A percentile compares a stretch with the other conserved stretches of the same genome.
Evolutionary conservation across 2,329 filamentous ascomycete species (phyloP).

Genomic region (Exophiala oligosperma): DNA sequence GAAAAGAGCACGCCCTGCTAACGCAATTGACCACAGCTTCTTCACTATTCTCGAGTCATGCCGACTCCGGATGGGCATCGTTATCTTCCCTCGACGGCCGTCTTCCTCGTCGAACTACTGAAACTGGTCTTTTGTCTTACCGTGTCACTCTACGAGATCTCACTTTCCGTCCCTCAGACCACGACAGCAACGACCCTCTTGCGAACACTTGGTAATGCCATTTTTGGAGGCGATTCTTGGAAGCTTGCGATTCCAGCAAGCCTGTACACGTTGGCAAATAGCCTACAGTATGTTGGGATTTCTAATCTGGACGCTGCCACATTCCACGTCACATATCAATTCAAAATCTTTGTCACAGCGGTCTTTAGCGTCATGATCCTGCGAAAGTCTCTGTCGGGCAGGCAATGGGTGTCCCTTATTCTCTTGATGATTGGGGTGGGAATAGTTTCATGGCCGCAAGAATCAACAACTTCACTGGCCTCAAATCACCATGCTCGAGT

Average conservation of each 20-base stretch:
- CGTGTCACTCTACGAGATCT: conserved; percentile 84
- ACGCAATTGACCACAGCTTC: conserved; percentile 57
- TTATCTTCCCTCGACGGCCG: conserved; percentile 90
- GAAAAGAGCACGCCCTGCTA: conserved; percentile 4
- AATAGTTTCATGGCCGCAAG: conserved; percentile 76
- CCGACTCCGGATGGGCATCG: conserved; percentile 77
- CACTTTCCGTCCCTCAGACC: conserved; percentile 71
- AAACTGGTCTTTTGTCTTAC: conserved; percentile 85
- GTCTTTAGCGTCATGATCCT: conserved; percentile 81
- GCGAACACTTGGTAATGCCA: conserved; percentile 72
- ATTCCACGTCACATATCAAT: conserved; percentile 89
- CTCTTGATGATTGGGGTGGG: conserved; percentile 79
- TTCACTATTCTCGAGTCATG: conserved; percentile 96
- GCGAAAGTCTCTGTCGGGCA: conserved; percentile 65
- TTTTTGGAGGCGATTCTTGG: conserved; percentile 92
- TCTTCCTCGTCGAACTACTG: conserved; percentile 89
- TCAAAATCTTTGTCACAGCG: conserved; percentile 90
- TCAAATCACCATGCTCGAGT: conserved; percentile 57
- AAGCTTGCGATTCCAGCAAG: conserved; percentile 86
- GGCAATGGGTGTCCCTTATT: conserved; percentile 78
- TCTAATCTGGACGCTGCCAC: conserved; percentile 89
- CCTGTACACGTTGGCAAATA: conserved; percentile 88
- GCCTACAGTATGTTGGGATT: conserved; percentile 88
- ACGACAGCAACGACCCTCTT: conserved; percentile 80
- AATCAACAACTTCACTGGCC: conserved; percentile 55